Evolutionary conservation across 2,329 filamentous ascomycete genomes (phyloP), one percentile per base, ranked within the genome.

Genomic region (Pseudocercospora fijiensis): DNA sequence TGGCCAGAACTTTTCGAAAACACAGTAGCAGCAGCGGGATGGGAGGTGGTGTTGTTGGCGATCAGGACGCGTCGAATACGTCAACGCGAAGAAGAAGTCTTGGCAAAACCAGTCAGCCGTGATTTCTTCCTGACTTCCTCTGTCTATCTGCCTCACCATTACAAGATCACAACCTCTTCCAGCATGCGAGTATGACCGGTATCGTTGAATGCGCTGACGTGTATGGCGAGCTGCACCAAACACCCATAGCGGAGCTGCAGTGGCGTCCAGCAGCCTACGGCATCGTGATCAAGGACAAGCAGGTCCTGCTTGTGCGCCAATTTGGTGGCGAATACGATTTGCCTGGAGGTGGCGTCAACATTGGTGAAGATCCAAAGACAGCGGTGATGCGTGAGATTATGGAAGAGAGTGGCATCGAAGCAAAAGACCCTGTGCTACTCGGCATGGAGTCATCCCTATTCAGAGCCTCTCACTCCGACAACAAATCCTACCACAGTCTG

Each of bases 251-350:
- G 11, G 27, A 43, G 16, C 62, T 64, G 7, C 62, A 64, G 18
- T 64, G 62, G 58, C 62, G 58, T 16, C 62, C 62, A 52, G 52
- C 53, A 33, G 62, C 62, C 1, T 64, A 64, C 24, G 62, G 53
- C 16, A 61, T 64, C 30, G 58, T 61, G 16, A 41, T 61, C 30
- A 61, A 59, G 43, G 33, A 53, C 10, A 28, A 22, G 13, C 26
- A 33, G 7, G 30, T 64, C 3, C 33, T 61, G n/a, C 58, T 61
- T 18, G 27, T 61, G 9, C 52, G 53, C 18, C 58, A 61, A 41
- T 57, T 57, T 7, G 47, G 47, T 22, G 51, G 45, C 22, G 55
- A 27, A 18, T 60, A 61, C 45, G 62, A 64, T 45, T 53, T 64
- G 3, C 62, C 62, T 20, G 62, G 62, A 18, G 62, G 62, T 13